Evolutionary conservation across 805 yeast species (phyloP).

Genomic region (Hanseniaspora clermontiae): DNA sequence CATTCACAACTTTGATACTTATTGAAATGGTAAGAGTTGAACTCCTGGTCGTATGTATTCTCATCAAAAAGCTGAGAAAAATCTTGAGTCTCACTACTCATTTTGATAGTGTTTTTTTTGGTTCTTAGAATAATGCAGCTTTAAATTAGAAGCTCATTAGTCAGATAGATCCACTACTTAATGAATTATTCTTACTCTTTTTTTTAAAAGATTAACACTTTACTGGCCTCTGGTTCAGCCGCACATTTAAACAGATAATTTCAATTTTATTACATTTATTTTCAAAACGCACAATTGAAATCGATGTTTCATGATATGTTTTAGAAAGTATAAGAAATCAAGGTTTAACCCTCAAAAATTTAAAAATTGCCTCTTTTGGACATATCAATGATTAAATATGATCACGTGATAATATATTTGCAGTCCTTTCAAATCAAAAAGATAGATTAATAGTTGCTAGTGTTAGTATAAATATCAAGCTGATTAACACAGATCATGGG

Average conservation of each 20-base stretch:
- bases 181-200: no score
- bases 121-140: neutral
- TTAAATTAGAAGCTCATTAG: no score
- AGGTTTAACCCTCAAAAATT: neutral
- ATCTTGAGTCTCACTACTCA: neutral
- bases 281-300: no score
- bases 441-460: no score
- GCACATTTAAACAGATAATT: no score
- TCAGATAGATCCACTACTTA: no score
- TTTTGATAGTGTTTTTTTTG: neutral
- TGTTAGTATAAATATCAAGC: no score
- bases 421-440: no score
- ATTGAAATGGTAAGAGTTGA: neutral
- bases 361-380: neutral
- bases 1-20: slow-evolving; percentile 5
- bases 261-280: no score
- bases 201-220: no score
- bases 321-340: neutral
- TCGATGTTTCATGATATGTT: neutral
- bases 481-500: no score
- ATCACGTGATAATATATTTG: neutral
- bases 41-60: slow-evolving; percentile 1
- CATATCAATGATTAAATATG: neutral
- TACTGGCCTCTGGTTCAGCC: no score
- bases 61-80: neutral